Evolutionary conservation across 805 yeast genomes (phyloP).

Genomic region (Suhomyces xylopsoci): DNA sequence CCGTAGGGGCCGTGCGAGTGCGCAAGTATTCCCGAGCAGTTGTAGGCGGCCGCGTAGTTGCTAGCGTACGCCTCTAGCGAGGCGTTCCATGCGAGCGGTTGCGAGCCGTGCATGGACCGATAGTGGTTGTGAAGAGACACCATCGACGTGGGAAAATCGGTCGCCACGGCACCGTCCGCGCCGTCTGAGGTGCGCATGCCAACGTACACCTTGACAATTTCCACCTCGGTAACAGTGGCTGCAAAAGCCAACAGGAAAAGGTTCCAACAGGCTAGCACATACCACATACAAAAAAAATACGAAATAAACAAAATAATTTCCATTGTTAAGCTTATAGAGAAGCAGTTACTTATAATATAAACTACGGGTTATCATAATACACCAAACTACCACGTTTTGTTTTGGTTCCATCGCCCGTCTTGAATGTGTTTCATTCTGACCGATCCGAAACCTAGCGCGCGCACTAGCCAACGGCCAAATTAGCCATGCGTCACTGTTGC

Average conservation of each 20-base stretch:
- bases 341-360: too few species aligned
- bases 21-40: slow-evolving; percentile 31
- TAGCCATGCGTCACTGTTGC: too few species aligned
- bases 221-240: slow-evolving; percentile 4
- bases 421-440: too few species aligned
- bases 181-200: not conserved
- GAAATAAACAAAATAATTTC: too few species aligned
- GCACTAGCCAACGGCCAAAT: too few species aligned
- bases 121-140: slow-evolving; percentile 28
- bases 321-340: too few species aligned
- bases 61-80: slow-evolving; percentile 31
- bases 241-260: not conserved
- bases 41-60: slow-evolving; percentile 28
- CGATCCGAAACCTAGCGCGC: too few species aligned
- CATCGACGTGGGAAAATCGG: slow-evolving; percentile 18
- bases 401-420: too few species aligned
- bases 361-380: too few species aligned
- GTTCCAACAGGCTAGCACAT: not conserved
- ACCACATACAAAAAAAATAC: too few species aligned
- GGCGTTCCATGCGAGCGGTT: slow-evolving; percentile 29
- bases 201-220: not conserved
- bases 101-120: slow-evolving; percentile 29
- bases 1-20: slow-evolving; percentile 39
- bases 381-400: too few species aligned
- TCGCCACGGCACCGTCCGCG: not conserved